A percentile compares a stretch with the other conserved stretches of the same genome.
These are phyloP conservation scores for Penicillium maclennaniae DNA, from an alignment of 495 filamentous ascomycete genomes.

Conservation along the genomic window DNA sequence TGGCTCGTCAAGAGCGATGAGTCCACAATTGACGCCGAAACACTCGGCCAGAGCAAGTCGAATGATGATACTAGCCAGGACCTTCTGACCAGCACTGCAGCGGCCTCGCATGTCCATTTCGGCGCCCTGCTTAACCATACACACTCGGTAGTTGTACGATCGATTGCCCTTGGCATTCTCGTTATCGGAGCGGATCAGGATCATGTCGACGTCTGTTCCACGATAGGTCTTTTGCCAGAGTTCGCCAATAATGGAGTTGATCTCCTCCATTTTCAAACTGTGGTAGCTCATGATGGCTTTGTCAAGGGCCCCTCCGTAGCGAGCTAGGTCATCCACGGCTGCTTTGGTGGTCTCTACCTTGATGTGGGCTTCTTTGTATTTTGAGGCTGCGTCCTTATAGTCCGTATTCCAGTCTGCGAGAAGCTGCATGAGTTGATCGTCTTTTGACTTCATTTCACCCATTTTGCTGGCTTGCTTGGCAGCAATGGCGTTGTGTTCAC, in stretches of 20 bases:
- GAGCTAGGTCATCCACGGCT: constrained; percentile 81
- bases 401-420: constrained; percentile 76
- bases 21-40: constrained; percentile 92
- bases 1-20: constrained; percentile 96
- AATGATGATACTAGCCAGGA: constrained; percentile 96
- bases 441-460: constrained; percentile 75
- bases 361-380: constrained; percentile 85
- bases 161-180: constrained; percentile 71
- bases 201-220: constrained; percentile 95
- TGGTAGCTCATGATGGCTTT: constrained; percentile 97
- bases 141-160: constrained; percentile 95
- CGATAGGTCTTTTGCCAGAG: constrained; percentile 97
- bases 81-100: constrained; percentile 94
- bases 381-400: constrained; percentile 75
- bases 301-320: constrained; percentile 77
- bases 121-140: constrained; percentile 94
- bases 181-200: constrained; percentile 87
- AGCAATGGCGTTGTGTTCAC: constrained; percentile 55
- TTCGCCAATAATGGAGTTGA: constrained; percentile 91
- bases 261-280: constrained; percentile 94
- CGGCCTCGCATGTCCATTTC: constrained; percentile 99
- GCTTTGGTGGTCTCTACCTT: constrained; percentile 90
- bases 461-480: constrained; percentile 60
- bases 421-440: constrained; percentile 67
- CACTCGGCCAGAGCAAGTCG: constrained; percentile 93